Conservation (phyloP, 176 grass and related monocot species). For the Guadua angustifolia region DNA sequence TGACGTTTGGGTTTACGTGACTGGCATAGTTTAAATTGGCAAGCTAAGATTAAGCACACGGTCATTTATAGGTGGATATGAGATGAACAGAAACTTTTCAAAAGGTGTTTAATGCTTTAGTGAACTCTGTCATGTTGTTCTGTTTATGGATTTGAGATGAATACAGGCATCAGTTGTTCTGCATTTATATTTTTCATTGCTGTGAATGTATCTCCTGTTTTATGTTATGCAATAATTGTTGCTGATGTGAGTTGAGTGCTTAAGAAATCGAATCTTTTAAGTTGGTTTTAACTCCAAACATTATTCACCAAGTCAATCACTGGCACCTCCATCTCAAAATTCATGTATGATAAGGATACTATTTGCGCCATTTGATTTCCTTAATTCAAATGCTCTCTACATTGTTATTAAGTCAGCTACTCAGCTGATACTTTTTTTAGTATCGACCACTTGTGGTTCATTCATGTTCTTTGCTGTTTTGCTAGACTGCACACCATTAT, state of each 20-base stretch:
- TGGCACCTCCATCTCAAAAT: too few relatives aligned
- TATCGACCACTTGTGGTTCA: conserved; percentile 16
- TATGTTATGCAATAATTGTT: not conserved
- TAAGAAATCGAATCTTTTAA: not conserved
- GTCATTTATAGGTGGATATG: conserved; percentile 25
- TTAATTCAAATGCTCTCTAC: conserved; percentile 15
- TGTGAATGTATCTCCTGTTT: not conserved
- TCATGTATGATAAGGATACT: too few relatives aligned
- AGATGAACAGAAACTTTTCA: not conserved
- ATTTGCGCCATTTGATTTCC: too few relatives aligned
- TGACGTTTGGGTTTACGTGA: conserved; percentile 7
- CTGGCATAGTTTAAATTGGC: not conserved
- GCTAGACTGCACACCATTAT: conserved; percentile 69
- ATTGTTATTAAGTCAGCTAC: conserved; percentile 21
- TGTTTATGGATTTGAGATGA: not conserved
- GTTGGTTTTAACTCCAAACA: not conserved
- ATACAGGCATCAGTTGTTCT: not conserved
- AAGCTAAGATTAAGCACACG: not conserved
- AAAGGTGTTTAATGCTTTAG: not conserved
- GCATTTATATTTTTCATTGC: not conserved
- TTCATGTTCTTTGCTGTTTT: conserved; percentile 33
- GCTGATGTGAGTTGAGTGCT: not conserved
- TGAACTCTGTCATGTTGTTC: not conserved
- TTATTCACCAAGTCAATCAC: too few relatives aligned
- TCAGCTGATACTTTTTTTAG: not conserved